Evolutionary conservation across 2,329 filamentous ascomycete species (phyloP).

Genomic region (Trichoderma sp.): DNA sequence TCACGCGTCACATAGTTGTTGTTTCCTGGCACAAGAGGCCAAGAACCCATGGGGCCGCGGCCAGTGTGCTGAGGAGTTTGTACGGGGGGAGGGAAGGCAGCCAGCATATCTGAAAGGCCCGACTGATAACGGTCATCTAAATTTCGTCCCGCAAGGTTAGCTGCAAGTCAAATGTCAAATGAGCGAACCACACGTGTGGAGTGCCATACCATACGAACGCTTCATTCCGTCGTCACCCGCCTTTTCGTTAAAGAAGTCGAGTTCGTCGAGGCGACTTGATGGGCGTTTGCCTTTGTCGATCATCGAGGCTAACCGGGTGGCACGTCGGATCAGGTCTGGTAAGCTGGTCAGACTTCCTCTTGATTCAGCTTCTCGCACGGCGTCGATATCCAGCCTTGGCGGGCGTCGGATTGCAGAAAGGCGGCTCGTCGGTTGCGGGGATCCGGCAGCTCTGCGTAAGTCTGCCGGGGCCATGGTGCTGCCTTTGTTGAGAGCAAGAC

Average conservation of each 20-base stretch:
- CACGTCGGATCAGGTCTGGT: constrained; percentile 83
- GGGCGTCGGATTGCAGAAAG: constrained; percentile 61
- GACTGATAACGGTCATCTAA: constrained; percentile 47
- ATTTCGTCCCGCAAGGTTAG: constrained; percentile 15
- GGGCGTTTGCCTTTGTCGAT: constrained; percentile 75
- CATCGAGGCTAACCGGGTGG: constrained; percentile 80
- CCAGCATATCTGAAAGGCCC: constrained; percentile 62
- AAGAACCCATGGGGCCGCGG: constrained; percentile 44
- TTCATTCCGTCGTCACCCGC: constrained; percentile 36
- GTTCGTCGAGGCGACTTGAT: constrained; percentile 54
- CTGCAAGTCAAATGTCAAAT: not conserved
- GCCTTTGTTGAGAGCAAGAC: constrained; percentile 47
- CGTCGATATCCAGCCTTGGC: constrained; percentile 75
- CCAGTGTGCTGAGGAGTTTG: constrained; percentile 40
- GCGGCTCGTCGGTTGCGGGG: constrained; percentile 37
- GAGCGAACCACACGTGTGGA: not conserved
- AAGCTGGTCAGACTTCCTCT: constrained; percentile 89
- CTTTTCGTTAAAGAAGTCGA: constrained; percentile 48
- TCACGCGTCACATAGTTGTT: not conserved
- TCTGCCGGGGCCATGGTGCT: constrained; percentile 46
- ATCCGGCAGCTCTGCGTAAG: constrained; percentile 28
- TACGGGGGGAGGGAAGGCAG: constrained; percentile 61
- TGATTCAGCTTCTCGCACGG: constrained; percentile 74
- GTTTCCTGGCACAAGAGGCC: constrained; percentile 42
- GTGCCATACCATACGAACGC: constrained; percentile 38